Evolutionary conservation across 148 eudicot species (phyloP).

Genomic region (Rhododendron ferrugineum): DNA sequence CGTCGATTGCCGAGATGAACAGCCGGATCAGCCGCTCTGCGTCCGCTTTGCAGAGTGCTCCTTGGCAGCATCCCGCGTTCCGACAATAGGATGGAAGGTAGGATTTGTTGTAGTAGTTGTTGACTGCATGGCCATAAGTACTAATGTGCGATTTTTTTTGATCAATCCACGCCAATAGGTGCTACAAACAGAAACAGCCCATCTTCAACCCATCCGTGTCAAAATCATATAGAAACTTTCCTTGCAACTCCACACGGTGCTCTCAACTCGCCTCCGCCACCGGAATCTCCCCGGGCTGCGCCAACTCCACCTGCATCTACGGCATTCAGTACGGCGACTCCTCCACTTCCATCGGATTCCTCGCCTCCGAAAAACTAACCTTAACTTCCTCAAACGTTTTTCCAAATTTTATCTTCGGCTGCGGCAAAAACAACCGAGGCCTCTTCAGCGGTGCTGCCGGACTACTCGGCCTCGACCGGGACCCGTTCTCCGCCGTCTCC

Average conservation of each 20-base stretch:
- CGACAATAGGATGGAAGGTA: too few relatives aligned
- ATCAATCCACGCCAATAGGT: not conserved
- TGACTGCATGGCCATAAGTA: too few relatives aligned
- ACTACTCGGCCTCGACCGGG: conserved; percentile 45
- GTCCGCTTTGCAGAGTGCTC: too few relatives aligned
- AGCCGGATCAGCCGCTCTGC: too few relatives aligned
- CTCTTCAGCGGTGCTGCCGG: conserved; percentile 47
- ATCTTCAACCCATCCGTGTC: conserved; percentile 13
- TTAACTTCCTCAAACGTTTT: not conserved
- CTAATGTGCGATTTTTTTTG: not conserved
- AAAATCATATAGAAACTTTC: conserved; percentile 42
- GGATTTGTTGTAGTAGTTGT: too few relatives aligned
- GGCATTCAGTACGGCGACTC: conserved; percentile 57
- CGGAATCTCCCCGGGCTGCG: conserved; percentile 37
- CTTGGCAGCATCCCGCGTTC: too few relatives aligned
- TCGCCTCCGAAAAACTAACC: not conserved
- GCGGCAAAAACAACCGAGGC: conserved; percentile 65
- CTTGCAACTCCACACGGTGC: conserved; percentile 46
- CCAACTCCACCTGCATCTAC: conserved; percentile 40
- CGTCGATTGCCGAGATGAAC: too few relatives aligned
- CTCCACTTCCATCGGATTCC: not conserved
- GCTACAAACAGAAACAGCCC: not conserved
- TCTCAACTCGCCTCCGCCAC: conserved; percentile 41
- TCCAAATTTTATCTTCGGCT: conserved; percentile 14
- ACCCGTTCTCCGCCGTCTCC: conserved; percentile 37